Evolutionary conservation across 2,329 filamentous ascomycete genomes (phyloP).

Genomic region (Escovopsis sp.): DNA sequence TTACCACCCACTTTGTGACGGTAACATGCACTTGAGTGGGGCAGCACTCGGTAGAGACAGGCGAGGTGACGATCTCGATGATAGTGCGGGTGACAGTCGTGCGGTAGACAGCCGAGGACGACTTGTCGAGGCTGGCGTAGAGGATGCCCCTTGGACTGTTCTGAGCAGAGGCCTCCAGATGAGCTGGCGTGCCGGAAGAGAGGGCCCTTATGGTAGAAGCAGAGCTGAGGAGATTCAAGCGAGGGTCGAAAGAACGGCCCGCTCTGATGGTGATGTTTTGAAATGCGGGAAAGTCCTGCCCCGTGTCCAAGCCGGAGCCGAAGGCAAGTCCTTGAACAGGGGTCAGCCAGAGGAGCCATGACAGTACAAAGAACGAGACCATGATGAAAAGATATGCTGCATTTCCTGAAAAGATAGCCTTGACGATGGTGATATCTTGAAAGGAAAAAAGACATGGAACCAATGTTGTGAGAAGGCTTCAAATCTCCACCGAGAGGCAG

Average conservation of each 20-base stretch:
- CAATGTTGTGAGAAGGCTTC: too few species aligned
- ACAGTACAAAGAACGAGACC: not conserved
- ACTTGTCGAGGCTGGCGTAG: not conserved
- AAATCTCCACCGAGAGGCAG: too few species aligned
- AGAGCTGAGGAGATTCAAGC: not conserved
- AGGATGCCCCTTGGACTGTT: not conserved
- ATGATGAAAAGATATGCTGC: not conserved
- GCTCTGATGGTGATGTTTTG: not conserved
- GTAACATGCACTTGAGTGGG: not conserved
- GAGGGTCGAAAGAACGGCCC: not conserved
- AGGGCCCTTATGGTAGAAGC: not conserved
- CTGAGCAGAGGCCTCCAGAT: not conserved
- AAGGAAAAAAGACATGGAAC: not conserved
- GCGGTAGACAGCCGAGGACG: not conserved
- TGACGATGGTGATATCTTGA: not conserved
- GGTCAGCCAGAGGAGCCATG: slow-evolving; percentile 8
- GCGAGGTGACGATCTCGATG: not conserved
- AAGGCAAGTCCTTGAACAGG: slow-evolving; percentile 3
- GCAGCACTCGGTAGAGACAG: not conserved
- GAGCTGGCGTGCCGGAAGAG: not conserved
- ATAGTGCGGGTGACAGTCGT: slow-evolving; percentile 1
- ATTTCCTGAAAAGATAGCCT: not conserved
- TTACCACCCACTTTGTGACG: not conserved
- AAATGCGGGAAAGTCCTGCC: not conserved
- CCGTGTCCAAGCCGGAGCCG: not conserved